A percentile compares a stretch with the other conserved stretches of the same genome.
These are phyloP conservation scores for Ceratocystis huliohia DNA, from an alignment of 2,329 filamentous ascomycete genomes.

Conservation along the genomic window DNA sequence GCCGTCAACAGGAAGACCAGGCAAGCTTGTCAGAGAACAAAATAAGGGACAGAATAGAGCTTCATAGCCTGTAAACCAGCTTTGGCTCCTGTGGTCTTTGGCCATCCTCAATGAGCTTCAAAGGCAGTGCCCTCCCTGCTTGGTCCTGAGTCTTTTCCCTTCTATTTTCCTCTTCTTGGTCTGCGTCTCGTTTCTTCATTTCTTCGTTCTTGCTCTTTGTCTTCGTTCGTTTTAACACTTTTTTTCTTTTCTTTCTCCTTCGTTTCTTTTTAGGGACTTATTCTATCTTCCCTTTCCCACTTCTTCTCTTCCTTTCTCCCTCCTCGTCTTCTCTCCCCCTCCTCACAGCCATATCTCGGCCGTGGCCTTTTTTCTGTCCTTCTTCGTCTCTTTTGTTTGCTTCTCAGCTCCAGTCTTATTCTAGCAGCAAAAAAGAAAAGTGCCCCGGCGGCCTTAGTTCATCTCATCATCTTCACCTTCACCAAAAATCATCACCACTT, in stretches of 20 bases:
- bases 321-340: neutral
- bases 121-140: slow-evolving; percentile 15
- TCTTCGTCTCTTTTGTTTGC: slow-evolving; percentile 10
- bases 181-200: slow-evolving; percentile 16
- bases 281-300: slow-evolving; percentile 4
- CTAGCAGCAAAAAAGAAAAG: slow-evolving; percentile 12
- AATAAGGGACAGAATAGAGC: slow-evolving; percentile 7
- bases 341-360: neutral
- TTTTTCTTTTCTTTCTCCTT: slow-evolving; percentile 8
- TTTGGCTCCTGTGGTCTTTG: neutral
- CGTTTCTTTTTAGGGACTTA: neutral
- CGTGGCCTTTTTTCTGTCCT: slow-evolving; percentile 5
- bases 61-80: slow-evolving; percentile 8
- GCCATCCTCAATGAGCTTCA: neutral
- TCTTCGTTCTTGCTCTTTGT: slow-evolving; percentile 11
- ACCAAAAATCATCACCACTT: neutral
- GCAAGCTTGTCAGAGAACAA: slow-evolving; percentile 8
- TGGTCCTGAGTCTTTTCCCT: slow-evolving; percentile 10
- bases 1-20: neutral
- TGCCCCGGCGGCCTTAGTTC: slow-evolving; percentile 20
- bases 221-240: slow-evolving; percentile 10
- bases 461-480: slow-evolving; percentile 7
- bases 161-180: slow-evolving; percentile 13
- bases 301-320: slow-evolving; percentile 1
- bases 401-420: slow-evolving; percentile 13